Conservation (phyloP, 1,284 basidiomycete species). For the Trichosporon sp. region DNA sequence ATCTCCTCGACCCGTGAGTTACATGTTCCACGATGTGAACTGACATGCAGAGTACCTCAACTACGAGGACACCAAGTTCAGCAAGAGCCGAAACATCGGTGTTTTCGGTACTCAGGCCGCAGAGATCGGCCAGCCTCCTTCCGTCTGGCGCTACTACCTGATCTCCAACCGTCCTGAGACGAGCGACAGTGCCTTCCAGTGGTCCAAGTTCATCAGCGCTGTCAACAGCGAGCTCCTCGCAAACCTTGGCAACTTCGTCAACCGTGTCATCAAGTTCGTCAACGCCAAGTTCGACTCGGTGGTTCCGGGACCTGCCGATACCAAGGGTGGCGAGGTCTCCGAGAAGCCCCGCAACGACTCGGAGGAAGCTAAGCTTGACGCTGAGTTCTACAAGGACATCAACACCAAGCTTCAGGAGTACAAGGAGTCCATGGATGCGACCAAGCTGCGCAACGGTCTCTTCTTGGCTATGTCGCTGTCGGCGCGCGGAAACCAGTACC, state of each 20-base stretch:
- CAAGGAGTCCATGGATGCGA: constrained; percentile 80
- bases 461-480: constrained; percentile 87
- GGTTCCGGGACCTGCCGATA: constrained; percentile 70
- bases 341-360: constrained; percentile 23
- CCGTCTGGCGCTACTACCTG: constrained; percentile 97
- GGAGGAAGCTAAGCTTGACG: constrained; percentile 57
- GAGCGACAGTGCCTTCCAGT: constrained; percentile 92
- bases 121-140: constrained; percentile 84
- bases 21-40: neutral
- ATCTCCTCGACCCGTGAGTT: constrained; percentile 82
- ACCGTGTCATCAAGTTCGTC: constrained; percentile 87
- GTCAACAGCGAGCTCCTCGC: constrained; percentile 94
- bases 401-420: constrained; percentile 72
- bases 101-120: constrained; percentile 95
- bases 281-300: constrained; percentile 76
- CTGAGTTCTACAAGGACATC: constrained; percentile 73
- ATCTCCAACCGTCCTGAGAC: constrained; percentile 90
- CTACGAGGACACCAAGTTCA: constrained; percentile 99
- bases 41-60: constrained; percentile 77
- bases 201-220: constrained; percentile 88
- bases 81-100: constrained; percentile 92
- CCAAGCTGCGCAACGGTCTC: constrained; percentile 82
- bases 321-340: constrained; percentile 57
- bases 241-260: constrained; percentile 98
- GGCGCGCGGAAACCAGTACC: constrained; percentile 85